Percentiles rank a stretch among this genome's conserved stretches.
Conservation (phyloP, 768 basidiomycete species). For the Lactarius quietus region DNA sequence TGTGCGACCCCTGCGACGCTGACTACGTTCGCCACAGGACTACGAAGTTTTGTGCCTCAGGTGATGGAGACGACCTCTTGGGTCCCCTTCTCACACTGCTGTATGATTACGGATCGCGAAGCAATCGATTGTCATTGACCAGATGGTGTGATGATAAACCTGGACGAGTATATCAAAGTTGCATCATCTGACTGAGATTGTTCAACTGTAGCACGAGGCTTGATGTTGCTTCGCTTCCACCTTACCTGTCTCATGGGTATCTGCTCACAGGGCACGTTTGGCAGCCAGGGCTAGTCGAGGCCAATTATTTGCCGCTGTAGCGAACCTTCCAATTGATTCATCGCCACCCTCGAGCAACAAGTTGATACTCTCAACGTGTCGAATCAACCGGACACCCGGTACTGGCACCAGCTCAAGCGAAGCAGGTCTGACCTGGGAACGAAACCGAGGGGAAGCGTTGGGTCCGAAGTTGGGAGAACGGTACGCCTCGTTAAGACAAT, state of each 20-base stretch:
- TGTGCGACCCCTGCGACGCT: not conserved
- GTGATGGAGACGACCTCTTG: not conserved
- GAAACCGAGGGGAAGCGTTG: constrained; percentile 78
- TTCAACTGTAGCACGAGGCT: too few relatives aligned
- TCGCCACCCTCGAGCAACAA: constrained; percentile 51
- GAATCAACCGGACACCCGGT: not conserved
- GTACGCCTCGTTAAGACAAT: constrained; percentile 38
- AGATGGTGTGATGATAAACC: not conserved
- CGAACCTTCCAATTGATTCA: constrained; percentile 72
- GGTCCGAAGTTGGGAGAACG: constrained; percentile 75
- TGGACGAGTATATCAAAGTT: not conserved
- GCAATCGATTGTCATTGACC: not conserved
- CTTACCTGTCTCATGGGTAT: too few relatives aligned
- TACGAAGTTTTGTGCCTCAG: constrained; percentile 42
- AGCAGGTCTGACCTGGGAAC: constrained; percentile 45
- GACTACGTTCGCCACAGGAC: constrained; percentile 30
- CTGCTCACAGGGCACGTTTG: too few relatives aligned
- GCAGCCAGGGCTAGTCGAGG: too few relatives aligned
- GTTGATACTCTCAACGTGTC: constrained; percentile 52
- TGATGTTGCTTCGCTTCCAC: too few relatives aligned
- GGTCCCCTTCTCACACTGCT: not conserved
- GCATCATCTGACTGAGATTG: not conserved
- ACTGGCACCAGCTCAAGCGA: constrained; percentile 27
- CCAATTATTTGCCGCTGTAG: too few relatives aligned
- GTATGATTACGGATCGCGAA: constrained; percentile 1